phyloP scores from a whole-genome alignment of 108 stramenopile genomes.

The Aurantiochytrium sp. region DNA sequence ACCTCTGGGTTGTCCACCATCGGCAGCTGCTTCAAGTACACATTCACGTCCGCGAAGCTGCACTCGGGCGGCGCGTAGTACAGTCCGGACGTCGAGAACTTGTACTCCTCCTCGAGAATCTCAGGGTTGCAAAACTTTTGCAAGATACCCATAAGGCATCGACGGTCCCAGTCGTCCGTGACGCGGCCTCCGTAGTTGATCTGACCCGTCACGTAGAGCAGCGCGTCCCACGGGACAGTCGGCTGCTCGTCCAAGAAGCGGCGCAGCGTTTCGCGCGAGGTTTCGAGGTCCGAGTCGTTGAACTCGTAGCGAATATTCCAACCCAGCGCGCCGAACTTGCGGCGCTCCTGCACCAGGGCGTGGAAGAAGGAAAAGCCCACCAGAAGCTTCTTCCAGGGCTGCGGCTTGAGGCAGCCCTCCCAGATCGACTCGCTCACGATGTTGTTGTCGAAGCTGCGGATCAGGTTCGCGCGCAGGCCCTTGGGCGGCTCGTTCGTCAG shows the following conservation, averaged over 20 bases:
- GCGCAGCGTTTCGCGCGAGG: constrained; percentile 51
- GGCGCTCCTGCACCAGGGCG: constrained; percentile 62
- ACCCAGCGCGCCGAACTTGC: constrained; percentile 67
- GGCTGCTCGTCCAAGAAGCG: constrained; percentile 60
- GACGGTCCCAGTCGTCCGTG: constrained; percentile 66
- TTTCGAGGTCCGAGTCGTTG: constrained; percentile 64
- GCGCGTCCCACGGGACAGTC: constrained; percentile 60
- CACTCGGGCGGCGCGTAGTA: constrained; percentile 56
- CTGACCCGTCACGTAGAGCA: constrained; percentile 64
- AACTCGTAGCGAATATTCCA: constrained; percentile 69
- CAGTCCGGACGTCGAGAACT: constrained; percentile 49
- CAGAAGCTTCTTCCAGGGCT: constrained; percentile 57
- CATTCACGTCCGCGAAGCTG: constrained; percentile 17
- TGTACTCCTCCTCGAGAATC: constrained; percentile 49
- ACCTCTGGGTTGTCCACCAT: constrained; percentile 58
- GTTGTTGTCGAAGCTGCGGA: constrained; percentile 50
- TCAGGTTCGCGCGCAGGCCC: constrained; percentile 47
- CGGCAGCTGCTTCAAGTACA: constrained; percentile 53
- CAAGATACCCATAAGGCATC: constrained; percentile 60
- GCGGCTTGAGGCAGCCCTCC: constrained; percentile 34
- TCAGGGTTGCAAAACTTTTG: constrained; percentile 48
- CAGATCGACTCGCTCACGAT: constrained; percentile 53
- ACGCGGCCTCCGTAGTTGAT: constrained; percentile 71
- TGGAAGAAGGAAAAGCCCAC: constrained; percentile 61
- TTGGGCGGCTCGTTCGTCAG: constrained; percentile 56